Evolutionary conservation across 1,284 basidiomycete genomes (phyloP).

Genomic region (Marasmius fiardii): DNA sequence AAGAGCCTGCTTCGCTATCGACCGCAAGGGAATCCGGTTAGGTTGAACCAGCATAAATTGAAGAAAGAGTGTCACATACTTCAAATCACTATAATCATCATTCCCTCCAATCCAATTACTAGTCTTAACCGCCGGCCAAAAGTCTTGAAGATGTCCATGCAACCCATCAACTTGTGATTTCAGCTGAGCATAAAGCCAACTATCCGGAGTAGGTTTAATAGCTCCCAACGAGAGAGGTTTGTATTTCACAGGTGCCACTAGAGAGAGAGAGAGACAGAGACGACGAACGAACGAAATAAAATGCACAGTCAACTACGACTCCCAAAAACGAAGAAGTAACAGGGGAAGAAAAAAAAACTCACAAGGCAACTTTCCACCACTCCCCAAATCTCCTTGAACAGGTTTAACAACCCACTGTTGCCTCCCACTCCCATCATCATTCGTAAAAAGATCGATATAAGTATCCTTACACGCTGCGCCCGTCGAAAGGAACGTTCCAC

Average conservation of each 20-base stretch:
- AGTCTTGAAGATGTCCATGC: conserved; percentile 1
- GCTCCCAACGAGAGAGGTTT: background rate
- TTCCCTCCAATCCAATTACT: conserved; percentile 1
- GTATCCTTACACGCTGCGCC: background rate
- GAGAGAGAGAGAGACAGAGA: background rate
- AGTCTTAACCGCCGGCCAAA: background rate
- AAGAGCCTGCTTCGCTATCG: background rate
- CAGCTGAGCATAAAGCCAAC: background rate
- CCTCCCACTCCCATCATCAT: conserved; percentile 3
- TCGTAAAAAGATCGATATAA: background rate
- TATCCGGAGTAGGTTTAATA: background rate
- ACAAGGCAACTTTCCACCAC: background rate
- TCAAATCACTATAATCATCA: background rate
- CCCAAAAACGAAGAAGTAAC: too few species aligned
- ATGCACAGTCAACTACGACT: too few species aligned
- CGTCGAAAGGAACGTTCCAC: conserved; percentile 1
- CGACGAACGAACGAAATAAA: background rate
- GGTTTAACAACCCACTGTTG: conserved; percentile 2
- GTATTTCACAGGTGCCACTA: background rate
- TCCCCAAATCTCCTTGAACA: background rate
- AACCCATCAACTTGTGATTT: background rate
- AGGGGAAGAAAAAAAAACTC: background rate
- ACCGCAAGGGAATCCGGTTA: too few species aligned
- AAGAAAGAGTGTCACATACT: too few species aligned
- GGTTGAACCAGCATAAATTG: too few species aligned